These are phyloP conservation scores for Nevesoporus exiguus DNA, from an alignment of 768 basidiomycete genomes.

Conservation along the genomic window DNA sequence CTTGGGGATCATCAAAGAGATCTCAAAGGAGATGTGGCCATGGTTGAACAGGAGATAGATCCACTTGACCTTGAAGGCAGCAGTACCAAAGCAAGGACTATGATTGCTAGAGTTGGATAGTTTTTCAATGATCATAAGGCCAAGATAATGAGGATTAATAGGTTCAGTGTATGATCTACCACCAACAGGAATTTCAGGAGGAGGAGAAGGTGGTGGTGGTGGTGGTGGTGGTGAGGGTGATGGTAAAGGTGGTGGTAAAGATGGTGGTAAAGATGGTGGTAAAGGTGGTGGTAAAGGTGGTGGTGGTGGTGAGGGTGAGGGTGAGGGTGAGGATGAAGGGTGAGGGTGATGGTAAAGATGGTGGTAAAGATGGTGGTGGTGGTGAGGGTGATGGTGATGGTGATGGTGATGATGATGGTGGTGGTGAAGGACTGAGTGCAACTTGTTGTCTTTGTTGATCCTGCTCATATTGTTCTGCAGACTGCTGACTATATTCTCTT, in stretches of 20 bases:
- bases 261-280: neutral
- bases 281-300: neutral
- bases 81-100: conserved; percentile 24
- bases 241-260: neutral
- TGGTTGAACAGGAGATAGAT: conserved; percentile 15
- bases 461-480: conserved; percentile 1
- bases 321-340: too few relatives aligned
- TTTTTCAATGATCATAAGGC: conserved; percentile 5
- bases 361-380: neutral
- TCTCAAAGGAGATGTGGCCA: conserved; percentile 16
- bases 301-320: neutral
- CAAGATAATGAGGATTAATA: neutral
- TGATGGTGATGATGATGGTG: neutral
- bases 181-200: conserved; percentile 6
- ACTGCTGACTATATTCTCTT: neutral
- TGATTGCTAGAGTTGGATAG: neutral
- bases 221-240: neutral
- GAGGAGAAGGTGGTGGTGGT: neutral
- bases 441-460: neutral
- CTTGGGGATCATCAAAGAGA: conserved; percentile 15
- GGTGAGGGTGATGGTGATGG: neutral
- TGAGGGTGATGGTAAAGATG: neutral
- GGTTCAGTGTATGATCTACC: conserved; percentile 15
- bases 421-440: too few relatives aligned
- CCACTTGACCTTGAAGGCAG: conserved; percentile 28